Evolutionary conservation across 2,329 filamentous ascomycete genomes (phyloP), one percentile per base, ranked within the genome.

Genomic region (Cordyceps militaris): DNA sequence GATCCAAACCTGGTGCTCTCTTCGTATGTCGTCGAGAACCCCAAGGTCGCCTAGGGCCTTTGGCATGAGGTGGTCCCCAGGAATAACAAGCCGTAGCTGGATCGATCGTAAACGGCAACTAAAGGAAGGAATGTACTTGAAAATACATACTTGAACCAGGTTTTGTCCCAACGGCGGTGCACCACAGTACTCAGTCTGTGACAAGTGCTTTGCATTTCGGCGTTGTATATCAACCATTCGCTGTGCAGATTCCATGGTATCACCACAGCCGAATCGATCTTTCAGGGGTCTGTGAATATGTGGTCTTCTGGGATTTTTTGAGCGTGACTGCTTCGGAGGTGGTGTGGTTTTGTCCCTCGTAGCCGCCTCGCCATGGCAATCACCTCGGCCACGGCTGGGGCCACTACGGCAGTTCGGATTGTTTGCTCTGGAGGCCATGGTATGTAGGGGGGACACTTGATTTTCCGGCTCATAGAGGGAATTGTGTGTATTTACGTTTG

Each of bases 1-100:
- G 13, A 74, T 71, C 65, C 71, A 74, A 6, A 71, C 66, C 30
- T 61, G 59, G 44, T 71, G 56, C 4, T 59, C 61, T 38, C 57
- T 63, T 3, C 71, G 64, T 16, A 74, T 65, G 3, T 62, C 59
- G 24, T 73, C 61, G 5, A 74, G 56, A 1, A 56, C 60, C 0
- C 40, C 36, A 6, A 62, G 57, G 1, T 66, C 59, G 24, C 67
- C 62, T 2, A 73, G 47, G 1, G 61, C 65, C 21, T 23, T 53
- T 1, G 69, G 69, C 1, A 69, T 42, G 19, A 70, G 54, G 21
- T 66, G 61, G 19, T 66, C 60, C 4, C 65, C 66, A 1, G 71
- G 66, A 26, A 73, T 61, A 1, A 72, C 65, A 23, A 71, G 36
- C 9, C 59, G 63, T 4, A 61, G 63, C 63, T 70, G 10, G 10